Evolutionary conservation across 768 basidiomycete genomes (phyloP), one percentile per base, ranked within the genome.

Genomic region (Trametes coccinea): DNA sequence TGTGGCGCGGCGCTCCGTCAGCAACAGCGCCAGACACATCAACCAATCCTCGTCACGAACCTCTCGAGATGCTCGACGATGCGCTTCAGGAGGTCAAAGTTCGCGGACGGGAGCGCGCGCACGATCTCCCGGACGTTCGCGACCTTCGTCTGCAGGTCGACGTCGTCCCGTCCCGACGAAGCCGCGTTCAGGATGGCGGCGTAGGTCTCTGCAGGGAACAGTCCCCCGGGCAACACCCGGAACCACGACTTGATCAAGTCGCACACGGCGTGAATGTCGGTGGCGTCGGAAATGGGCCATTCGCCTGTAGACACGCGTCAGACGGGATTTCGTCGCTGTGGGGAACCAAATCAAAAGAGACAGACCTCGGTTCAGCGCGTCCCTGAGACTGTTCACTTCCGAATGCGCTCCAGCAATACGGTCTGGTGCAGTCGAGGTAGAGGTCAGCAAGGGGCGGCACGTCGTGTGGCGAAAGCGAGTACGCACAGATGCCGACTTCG

Each of bases 181-280:
- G 86, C 88, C 0, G 86, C 86, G 44, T 83, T 81, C 68, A 94
- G 87, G 46, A 90, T 80, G 3, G 84, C 81, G 65, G 81, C 77
- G 71, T 93, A 93, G 2, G 83, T 82, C 6, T 80, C 73, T 16
- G 87, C 73, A 30, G 91, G 90, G 74, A 95, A 89, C 39, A 93
- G 75, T 9, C 91, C 86, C 62, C 90, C 89, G 10, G 93, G 92
- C 14, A 95, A 78, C 11, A 89, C 77, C 37, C 93, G 84, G 79
- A 94, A 89, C 90, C 90, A 94, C 0, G 88, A 83, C 76, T 93
- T 93, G 70, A 95, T 82, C 61, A 90, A 75, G 70, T 93, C 93
- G 61, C 92, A 86, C 40, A 94, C 83, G 37, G 90, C 89, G 72
- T 93, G 88, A 45, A 94, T 88, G 67, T 95, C 93, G 1, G 85